Percentiles rank a stretch among this genome's conserved stretches.
Conservation (phyloP, 805 yeast genomes). For the Sporopachydermia quercuum region DNA sequence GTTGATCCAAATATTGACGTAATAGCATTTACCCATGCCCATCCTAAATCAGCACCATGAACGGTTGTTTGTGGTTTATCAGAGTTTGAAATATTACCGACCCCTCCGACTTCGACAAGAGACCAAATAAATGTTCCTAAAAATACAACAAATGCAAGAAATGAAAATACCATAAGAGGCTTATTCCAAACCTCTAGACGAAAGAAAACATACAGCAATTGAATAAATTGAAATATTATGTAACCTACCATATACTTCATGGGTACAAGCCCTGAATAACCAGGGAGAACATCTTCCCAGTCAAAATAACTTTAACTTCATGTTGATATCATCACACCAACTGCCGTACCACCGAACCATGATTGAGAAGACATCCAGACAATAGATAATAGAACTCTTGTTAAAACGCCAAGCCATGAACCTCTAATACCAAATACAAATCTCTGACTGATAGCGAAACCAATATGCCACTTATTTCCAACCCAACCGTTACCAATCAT, state of each 20-base stretch:
- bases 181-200: conserved; percentile 17
- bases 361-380: conserved; percentile 34
- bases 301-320: conserved; percentile 24
- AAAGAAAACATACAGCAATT: conserved; percentile 23
- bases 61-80: conserved; percentile 12
- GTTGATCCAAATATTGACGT: conserved; percentile 25
- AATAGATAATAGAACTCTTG: conserved; percentile 28
- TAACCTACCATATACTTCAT: conserved; percentile 26
- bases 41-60: conserved; percentile 18
- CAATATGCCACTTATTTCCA: conserved; percentile 35
- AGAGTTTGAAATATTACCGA: too few relatives aligned
- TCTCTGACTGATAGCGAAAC: conserved; percentile 30
- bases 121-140: conserved; percentile 14
- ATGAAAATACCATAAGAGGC: conserved; percentile 22
- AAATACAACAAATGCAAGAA: conserved; percentile 21
- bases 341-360: conserved; percentile 30
- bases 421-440: conserved; percentile 34
- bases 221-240: conserved; percentile 28
- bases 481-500: conserved; percentile 30
- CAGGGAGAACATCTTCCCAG: conserved; percentile 25
- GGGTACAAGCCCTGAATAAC: conserved; percentile 19
- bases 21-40: conserved; percentile 28
- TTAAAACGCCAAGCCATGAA: conserved; percentile 26
- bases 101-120: too few relatives aligned
- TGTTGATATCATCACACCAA: conserved; percentile 23